Evolutionary conservation across 164 flowering plant genomes (phyloP), one percentile per base, ranked within the genome.

Genomic region (Dillenia suffruticosa): DNA sequence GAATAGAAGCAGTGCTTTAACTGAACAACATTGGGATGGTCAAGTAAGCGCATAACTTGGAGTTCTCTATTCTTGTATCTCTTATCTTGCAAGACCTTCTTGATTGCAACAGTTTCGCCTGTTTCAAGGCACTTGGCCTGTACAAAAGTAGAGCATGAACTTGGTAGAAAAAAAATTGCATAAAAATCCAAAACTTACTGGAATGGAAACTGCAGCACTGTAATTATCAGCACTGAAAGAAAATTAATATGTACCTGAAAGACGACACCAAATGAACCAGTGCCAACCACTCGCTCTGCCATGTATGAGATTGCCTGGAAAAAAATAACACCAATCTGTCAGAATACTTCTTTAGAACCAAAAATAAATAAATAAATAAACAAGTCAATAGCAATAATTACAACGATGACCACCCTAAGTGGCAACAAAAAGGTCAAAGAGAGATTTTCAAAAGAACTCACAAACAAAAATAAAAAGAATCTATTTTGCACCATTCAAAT

Each of bases 231-330:
- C 49, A 58, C 19, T 63, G 24, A 22, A 5, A 12, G 46, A n/a
- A 40, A 49, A 60, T 8, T 7, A 19, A 16, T 43, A 19, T n/a
- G n/a, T 74, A 93, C 99, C 97, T 95, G 96, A 74, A 82, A 95
- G 45, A 95, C 99, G 61, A 92, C 94, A 56, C 99, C 99, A 80
- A 95, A 95, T n/a, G 99, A 95, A 76, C 99, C 99, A 72, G 92
- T 89, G 47, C 99, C 99, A 58, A 92, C 99, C 54, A 92, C 94
- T 65, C 96, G 94, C 74, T 95, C 99, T 47, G 96, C 97, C 92
- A 88, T 87, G 75, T 85, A 95, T 9, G 99, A 89, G 67, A 92
- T 65, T 51, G 89, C 88, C 99, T 95, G 85, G 8, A 40, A 58
- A 9, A 2, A 32, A 7, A 32, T 32, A 32, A 32, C 40, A 32